Evolutionary conservation across 441 rosid species (phyloP).

Genomic region (Theobroma grandiflorum): DNA sequence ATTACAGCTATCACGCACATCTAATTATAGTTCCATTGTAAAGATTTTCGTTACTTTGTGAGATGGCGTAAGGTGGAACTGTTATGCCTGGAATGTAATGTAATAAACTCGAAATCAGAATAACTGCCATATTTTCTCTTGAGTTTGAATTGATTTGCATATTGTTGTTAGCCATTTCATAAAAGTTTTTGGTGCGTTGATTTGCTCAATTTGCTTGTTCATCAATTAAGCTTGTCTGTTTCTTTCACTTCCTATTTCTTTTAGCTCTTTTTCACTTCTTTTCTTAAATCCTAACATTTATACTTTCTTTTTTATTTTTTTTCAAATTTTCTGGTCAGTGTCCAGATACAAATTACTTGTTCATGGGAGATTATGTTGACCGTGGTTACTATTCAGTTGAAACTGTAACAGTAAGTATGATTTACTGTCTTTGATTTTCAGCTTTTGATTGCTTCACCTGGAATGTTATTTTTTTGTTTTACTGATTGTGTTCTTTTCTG

Average conservation of each 20-base stretch:
- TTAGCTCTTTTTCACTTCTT: neutral
- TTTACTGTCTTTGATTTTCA: neutral
- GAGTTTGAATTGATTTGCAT: neutral
- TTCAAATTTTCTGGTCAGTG: slow-evolving; percentile 49
- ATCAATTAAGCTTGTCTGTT: neutral
- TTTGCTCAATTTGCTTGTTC: neutral
- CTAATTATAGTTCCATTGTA: neutral
- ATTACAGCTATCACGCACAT: neutral
- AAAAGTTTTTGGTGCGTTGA: neutral
- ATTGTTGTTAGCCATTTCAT: neutral
- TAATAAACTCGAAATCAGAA: neutral
- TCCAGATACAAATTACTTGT: slow-evolving; percentile 79
- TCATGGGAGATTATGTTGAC: slow-evolving; percentile 84
- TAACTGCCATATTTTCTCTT: neutral
- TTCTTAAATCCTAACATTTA: neutral
- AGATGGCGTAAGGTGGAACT: neutral
- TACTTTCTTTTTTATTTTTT: neutral
- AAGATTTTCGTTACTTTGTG: neutral
- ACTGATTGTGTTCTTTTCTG: neutral
- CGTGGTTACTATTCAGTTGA: slow-evolving; percentile 89
- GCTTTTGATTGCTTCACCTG: slow-evolving; percentile 1
- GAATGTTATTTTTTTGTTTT: neutral
- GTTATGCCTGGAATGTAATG: neutral
- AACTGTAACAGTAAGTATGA: slow-evolving; percentile 77
- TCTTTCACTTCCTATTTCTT: neutral